These are phyloP conservation scores for Aspergillus cristatus DNA, from an alignment of 495 filamentous ascomycete species.

Conservation along the genomic window DNA sequence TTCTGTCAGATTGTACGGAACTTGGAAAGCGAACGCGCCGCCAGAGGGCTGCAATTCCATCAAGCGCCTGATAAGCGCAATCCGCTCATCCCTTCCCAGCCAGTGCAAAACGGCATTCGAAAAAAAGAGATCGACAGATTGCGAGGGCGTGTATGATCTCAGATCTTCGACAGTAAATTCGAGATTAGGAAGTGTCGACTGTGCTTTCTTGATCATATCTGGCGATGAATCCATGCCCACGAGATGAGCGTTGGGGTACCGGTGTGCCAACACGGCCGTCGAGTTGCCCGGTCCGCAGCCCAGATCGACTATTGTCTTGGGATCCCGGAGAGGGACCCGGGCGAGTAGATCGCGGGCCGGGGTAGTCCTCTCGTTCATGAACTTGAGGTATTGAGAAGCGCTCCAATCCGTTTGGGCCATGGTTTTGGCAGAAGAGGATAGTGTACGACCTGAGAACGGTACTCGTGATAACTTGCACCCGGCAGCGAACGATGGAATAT, in stretches of 20 bases:
- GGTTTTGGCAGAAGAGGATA: slow-evolving; percentile 1
- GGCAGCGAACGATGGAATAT: too few species aligned
- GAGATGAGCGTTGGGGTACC: slow-evolving; percentile 36
- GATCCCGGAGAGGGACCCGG: slow-evolving; percentile 22
- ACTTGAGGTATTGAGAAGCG: slow-evolving; percentile 41
- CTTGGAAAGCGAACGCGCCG: slow-evolving; percentile 44
- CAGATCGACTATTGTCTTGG: slow-evolving; percentile 38
- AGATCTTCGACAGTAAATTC: slow-evolving; percentile 33
- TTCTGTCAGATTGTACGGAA: slow-evolving; percentile 42
- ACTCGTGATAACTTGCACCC: too few species aligned
- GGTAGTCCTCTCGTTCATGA: slow-evolving; percentile 34
- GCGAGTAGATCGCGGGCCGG: slow-evolving; percentile 38
- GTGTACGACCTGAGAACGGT: too few species aligned
- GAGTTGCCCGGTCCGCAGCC: slow-evolving; percentile 50
- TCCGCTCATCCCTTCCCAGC: slow-evolving; percentile 31
- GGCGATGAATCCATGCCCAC: slow-evolving; percentile 45
- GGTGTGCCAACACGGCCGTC: slow-evolving; percentile 31
- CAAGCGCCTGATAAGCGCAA: slow-evolving; percentile 32
- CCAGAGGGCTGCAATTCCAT: slow-evolving; percentile 28
- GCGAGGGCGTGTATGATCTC: slow-evolving; percentile 22
- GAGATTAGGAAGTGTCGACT: slow-evolving; percentile 17
- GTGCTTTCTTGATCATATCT: slow-evolving; percentile 43
- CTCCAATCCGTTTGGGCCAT: slow-evolving; percentile 35
- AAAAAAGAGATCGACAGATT: slow-evolving; percentile 37
- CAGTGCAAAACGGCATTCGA: slow-evolving; percentile 50